phyloP scores from a whole-genome alignment of 2,329 filamentous ascomycete genomes.

The Pseudogymnoascus verrucosus region DNA sequence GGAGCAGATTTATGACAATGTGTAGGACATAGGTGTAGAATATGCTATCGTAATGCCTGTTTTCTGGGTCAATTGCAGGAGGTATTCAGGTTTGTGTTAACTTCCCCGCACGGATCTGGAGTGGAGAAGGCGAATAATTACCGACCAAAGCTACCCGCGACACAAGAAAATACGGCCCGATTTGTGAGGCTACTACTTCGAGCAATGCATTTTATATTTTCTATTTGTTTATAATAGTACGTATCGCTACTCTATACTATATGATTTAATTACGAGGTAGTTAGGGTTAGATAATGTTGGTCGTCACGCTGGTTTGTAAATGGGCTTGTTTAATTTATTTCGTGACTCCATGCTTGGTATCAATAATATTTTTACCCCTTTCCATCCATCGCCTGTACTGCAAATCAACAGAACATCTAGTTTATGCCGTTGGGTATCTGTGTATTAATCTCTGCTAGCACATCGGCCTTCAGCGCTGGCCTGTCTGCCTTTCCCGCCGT shows the following conservation, averaged over 20 bases:
- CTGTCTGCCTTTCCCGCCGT: constrained; percentile 23
- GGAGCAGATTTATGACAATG: not conserved
- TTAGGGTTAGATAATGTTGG: not conserved
- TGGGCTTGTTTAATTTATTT: not conserved
- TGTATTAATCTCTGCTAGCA: constrained; percentile 11
- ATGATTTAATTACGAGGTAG: not conserved
- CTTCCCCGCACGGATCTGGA: not conserved
- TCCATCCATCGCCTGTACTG: not conserved
- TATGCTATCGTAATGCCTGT: not conserved
- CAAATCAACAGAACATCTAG: not conserved
- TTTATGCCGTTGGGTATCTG: constrained; percentile 7
- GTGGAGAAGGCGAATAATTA: not conserved
- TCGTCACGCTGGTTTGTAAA: not conserved
- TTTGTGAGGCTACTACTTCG: not conserved
- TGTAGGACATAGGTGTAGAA: not conserved
- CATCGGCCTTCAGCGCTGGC: constrained; percentile 20
- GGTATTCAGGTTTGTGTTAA: not conserved
- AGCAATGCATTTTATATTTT: not conserved
- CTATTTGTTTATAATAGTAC: not conserved
- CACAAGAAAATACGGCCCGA: not conserved
- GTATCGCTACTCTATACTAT: not conserved
- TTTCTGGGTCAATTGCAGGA: not conserved
- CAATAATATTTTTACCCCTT: not conserved
- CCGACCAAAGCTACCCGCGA: not conserved
- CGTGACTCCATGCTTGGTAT: not conserved